Conservation (phyloP, 805 yeast species). For the Metschnikowia santaceciliae region DNA sequence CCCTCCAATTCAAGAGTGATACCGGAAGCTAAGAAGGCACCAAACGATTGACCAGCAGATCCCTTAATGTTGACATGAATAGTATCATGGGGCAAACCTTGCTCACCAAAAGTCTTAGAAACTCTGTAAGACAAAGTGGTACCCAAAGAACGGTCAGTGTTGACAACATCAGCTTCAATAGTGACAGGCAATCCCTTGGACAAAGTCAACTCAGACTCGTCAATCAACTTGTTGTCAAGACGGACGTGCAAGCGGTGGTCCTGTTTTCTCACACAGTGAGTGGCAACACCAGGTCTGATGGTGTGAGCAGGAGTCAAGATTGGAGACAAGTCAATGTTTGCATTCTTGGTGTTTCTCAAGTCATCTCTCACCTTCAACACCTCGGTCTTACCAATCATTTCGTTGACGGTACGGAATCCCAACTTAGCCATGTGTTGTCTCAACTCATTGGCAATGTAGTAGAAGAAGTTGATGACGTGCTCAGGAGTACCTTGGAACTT, state of each 20-base stretch:
- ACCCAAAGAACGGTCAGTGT: conserved; percentile 96
- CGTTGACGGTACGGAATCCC: conserved; percentile 93
- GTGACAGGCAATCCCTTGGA: conserved; percentile 95
- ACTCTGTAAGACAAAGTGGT: conserved; percentile 91
- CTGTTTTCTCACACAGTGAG: conserved; percentile 86
- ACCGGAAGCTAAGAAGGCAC: conserved; percentile 96
- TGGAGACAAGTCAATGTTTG: conserved; percentile 87
- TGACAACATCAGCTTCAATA: conserved; percentile 87
- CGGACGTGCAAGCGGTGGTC: conserved; percentile 92
- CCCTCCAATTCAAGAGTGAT: conserved; percentile 93
- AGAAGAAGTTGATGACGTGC: conserved; percentile 96
- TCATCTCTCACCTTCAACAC: conserved; percentile 81
- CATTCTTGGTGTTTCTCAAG: conserved; percentile 81
- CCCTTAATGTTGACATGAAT: conserved; percentile 89
- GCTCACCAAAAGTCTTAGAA: conserved; percentile 89
- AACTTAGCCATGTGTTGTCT: conserved; percentile 90
- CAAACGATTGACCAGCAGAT: conserved; percentile 97
- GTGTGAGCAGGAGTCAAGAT: conserved; percentile 95
- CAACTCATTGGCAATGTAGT: conserved; percentile 88
- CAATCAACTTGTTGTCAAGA: conserved; percentile 91
- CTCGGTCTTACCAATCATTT: conserved; percentile 98
- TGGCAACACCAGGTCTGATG: conserved; percentile 94
- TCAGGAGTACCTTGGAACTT: conserved; percentile 97
- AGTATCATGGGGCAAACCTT: conserved; percentile 92
- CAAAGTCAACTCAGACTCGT: conserved; percentile 91